A percentile compares a stretch with the other conserved stretches of the same genome.
Conservation (phyloP, 371 early-diverging fungal species). For the Mucor plumbeus region DNA sequence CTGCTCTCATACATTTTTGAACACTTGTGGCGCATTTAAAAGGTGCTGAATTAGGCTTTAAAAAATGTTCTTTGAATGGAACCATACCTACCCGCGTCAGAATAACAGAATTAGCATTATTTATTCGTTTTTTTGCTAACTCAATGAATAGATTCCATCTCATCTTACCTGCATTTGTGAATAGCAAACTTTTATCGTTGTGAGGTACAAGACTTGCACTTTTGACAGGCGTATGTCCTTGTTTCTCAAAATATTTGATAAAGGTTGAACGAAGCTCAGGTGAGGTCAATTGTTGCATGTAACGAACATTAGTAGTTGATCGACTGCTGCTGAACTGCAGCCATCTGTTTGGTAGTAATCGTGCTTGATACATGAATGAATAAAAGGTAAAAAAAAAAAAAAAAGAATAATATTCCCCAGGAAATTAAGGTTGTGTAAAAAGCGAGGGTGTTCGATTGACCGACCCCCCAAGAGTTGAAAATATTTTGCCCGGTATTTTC, state of each 20-base stretch:
- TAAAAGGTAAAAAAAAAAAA: not conserved
- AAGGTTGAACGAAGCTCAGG: constrained; percentile 60
- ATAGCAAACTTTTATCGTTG: constrained; percentile 74
- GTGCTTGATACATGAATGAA: constrained; percentile 17
- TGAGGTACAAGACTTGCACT: constrained; percentile 71
- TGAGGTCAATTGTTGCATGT: constrained; percentile 40
- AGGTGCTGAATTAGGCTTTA: constrained; percentile 68
- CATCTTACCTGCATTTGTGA: constrained; percentile 74
- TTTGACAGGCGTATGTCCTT: constrained; percentile 52
- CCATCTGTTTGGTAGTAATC: constrained; percentile 1
- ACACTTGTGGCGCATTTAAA: constrained; percentile 65
- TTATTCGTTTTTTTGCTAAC: too few species aligned
- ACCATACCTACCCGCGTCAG: constrained; percentile 65
- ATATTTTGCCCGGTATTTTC: too few species aligned
- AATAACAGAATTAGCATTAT: not conserved
- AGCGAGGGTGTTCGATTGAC: not conserved
- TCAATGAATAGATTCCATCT: too few species aligned
- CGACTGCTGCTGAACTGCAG: too few species aligned
- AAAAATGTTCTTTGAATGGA: constrained; percentile 76
- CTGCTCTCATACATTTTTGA: constrained; percentile 82
- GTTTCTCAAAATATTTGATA: constrained; percentile 54
- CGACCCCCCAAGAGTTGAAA: too few species aligned
- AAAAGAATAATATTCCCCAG: not conserved
- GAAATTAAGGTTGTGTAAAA: too few species aligned
- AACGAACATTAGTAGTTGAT: constrained; percentile 11